Evolutionary conservation across 148 eudicot genomes (phyloP).

Genomic region (Rhododendron simsii): DNA sequence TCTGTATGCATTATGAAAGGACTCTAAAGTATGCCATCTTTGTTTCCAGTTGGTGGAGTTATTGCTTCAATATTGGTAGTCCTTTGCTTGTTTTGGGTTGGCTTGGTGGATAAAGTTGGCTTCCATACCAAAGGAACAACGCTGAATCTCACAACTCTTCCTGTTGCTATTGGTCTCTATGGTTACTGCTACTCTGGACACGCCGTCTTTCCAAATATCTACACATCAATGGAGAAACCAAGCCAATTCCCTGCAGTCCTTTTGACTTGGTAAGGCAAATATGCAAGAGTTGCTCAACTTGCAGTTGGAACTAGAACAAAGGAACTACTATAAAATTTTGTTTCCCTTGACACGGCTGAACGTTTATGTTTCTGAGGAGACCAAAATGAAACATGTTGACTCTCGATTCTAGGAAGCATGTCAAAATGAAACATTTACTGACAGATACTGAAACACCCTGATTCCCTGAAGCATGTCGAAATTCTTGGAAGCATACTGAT

Average conservation of each 20-base stretch:
- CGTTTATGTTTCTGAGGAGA: neutral
- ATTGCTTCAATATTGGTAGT: slow-evolving; percentile 77
- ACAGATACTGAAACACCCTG: neutral
- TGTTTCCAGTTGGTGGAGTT: slow-evolving; percentile 88
- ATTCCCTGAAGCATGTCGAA: neutral
- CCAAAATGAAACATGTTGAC: neutral
- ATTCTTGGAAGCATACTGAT: neutral
- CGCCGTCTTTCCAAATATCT: slow-evolving; percentile 93
- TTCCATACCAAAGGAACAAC: slow-evolving; percentile 45
- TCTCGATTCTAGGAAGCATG: neutral
- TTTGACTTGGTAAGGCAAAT: slow-evolving; percentile 49
- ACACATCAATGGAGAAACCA: slow-evolving; percentile 77
- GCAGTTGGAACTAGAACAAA: neutral
- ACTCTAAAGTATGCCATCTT: slow-evolving; percentile 9
- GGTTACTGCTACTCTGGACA: slow-evolving; percentile 94
- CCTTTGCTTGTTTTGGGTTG: slow-evolving; percentile 73
- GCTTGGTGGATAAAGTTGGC: slow-evolving; percentile 71
- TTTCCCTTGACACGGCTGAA: neutral
- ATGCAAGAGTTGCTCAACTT: neutral
- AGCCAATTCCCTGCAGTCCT: slow-evolving; percentile 67
- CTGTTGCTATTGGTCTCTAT: slow-evolving; percentile 89
- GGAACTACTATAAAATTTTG: neutral
- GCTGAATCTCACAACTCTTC: slow-evolving; percentile 64
- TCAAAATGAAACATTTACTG: neutral
- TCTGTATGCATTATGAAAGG: neutral